Evolutionary conservation across 352 stramenopile genomes (phyloP).

Genomic region (Saprolegnia parasitica): DNA sequence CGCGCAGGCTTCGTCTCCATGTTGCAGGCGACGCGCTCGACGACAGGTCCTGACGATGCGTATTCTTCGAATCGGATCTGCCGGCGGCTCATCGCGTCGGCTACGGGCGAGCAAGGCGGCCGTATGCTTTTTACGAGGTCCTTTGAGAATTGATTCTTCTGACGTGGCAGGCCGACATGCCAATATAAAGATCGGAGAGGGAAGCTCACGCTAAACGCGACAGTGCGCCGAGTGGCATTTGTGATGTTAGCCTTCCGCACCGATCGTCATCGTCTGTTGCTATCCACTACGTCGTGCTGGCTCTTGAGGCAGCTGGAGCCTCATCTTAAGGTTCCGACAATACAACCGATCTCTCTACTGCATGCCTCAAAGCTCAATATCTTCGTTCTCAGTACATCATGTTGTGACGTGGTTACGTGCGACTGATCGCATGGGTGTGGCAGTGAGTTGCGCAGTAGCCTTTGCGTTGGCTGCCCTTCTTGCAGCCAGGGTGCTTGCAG

Average conservation of each 20-base stretch:
- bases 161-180: too few species aligned
- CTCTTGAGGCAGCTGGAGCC: too few species aligned
- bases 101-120: neutral
- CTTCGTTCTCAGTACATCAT: neutral
- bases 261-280: too few species aligned
- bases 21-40: conserved; percentile 31
- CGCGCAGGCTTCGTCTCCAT: neutral
- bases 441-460: conserved; percentile 83
- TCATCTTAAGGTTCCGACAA: too few species aligned
- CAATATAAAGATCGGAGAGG: too few species aligned
- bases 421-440: neutral
- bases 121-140: neutral
- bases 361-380: too few species aligned
- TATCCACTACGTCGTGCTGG: too few species aligned
- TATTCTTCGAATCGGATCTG: conserved; percentile 60
- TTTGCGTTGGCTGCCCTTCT: conserved; percentile 82
- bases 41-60: conserved; percentile 38
- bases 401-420: neutral
- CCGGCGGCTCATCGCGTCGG: conserved; percentile 18
- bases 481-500: conserved; percentile 78
- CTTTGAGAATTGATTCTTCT: neutral
- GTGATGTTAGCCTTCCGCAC: too few species aligned
- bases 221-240: too few species aligned
- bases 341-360: too few species aligned
- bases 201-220: too few species aligned